Conservation (phyloP, 345 rosid species). For the Eucalyptus albens region DNA sequence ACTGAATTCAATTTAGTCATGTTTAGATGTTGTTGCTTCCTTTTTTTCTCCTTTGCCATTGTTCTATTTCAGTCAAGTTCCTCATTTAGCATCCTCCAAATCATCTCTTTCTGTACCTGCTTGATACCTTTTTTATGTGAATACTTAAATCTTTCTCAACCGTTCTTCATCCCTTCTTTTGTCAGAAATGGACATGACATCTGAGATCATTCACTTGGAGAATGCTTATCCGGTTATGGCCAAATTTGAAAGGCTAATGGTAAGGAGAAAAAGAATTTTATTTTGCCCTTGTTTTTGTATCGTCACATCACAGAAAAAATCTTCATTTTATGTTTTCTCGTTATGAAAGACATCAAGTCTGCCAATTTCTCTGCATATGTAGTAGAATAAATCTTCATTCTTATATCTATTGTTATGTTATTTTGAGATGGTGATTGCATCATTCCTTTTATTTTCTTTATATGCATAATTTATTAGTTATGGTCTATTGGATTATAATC, state of each 20-base stretch:
- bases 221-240: slow-evolving; percentile 33
- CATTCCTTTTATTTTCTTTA: not conserved
- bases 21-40: not conserved
- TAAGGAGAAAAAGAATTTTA: slow-evolving; percentile 13
- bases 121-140: not conserved
- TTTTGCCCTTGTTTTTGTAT: not conserved
- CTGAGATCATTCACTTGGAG: slow-evolving; percentile 28
- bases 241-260: slow-evolving; percentile 70
- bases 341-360: not conserved
- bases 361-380: not conserved
- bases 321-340: not conserved
- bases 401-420: not conserved
- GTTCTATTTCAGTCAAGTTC: not conserved
- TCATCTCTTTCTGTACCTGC: not conserved
- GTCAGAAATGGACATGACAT: slow-evolving; percentile 19
- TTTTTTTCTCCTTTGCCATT: not conserved
- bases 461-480: not conserved
- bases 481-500: not conserved
- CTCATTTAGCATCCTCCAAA: not conserved
- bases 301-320: not conserved
- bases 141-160: not conserved
- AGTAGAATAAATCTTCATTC: not conserved
- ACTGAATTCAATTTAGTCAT: not conserved
- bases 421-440: not conserved
- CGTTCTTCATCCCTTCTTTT: not conserved